A percentile compares a stretch with the other conserved stretches of the same genome.
Evolutionary conservation across 1,284 basidiomycete species (phyloP).

Genomic region (Vanrija sp.): DNA sequence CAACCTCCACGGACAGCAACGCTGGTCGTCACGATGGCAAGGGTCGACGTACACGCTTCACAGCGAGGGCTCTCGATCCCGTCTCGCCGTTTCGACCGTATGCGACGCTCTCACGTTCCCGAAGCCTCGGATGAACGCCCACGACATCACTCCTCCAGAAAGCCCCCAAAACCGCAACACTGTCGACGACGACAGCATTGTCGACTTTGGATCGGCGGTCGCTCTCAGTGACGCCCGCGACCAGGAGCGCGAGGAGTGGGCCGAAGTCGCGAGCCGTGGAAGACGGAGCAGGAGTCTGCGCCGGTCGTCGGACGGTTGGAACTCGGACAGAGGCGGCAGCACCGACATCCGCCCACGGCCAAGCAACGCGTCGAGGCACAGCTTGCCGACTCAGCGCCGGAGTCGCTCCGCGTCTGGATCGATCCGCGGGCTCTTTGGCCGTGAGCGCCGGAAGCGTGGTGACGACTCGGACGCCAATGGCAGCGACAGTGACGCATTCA

Average conservation of each 20-base stretch:
- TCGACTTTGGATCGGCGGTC: slow-evolving; percentile 7
- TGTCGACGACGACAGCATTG: slow-evolving; percentile 1
- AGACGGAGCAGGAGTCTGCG: slow-evolving; percentile 1
- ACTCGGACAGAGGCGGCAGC: neutral
- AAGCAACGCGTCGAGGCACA: neutral
- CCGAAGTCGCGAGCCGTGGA: slow-evolving; percentile 2
- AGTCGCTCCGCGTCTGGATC: slow-evolving; percentile 9
- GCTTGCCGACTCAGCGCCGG: neutral
- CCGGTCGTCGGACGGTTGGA: neutral
- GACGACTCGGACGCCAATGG: neutral
- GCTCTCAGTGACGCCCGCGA: slow-evolving; percentile 8
- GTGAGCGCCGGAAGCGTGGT: neutral
- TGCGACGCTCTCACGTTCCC: slow-evolving; percentile 42
- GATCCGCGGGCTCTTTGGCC: slow-evolving; percentile 7
- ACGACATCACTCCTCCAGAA: slow-evolving; percentile 36
- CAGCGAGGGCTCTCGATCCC: slow-evolving; percentile 15
- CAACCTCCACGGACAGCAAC: neutral
- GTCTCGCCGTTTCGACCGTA: slow-evolving; percentile 21
- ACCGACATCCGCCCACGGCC: neutral
- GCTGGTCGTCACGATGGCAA: slow-evolving; percentile 15
- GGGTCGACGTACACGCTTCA: slow-evolving; percentile 17
- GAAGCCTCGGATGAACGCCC: slow-evolving; percentile 33
- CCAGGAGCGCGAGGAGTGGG: slow-evolving; percentile 19
- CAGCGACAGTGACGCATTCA: too few relatives aligned
- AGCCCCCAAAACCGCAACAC: slow-evolving; percentile 20